A percentile compares a stretch with the other conserved stretches of the same genome.
These are phyloP conservation scores for Hypoxylon rickii DNA, from an alignment of 495 filamentous ascomycete genomes.

Conservation along the genomic window DNA sequence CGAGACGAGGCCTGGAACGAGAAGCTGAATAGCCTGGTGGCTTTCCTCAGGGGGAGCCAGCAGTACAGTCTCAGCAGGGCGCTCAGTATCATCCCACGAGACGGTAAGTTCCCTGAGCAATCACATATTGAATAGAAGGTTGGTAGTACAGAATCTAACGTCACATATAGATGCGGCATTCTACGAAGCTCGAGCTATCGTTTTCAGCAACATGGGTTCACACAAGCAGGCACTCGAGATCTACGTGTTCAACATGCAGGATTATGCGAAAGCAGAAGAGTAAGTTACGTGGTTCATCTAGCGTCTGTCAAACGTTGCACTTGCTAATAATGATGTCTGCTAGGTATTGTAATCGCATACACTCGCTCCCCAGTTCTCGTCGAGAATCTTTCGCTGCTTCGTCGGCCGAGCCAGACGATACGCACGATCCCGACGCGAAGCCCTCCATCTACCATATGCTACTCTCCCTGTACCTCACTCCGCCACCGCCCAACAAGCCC, in stretches of 20 bases:
- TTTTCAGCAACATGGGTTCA: constrained; percentile 93
- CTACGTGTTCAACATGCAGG: constrained; percentile 91
- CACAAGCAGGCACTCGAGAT: constrained; percentile 94
- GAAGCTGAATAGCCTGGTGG: constrained; percentile 67
- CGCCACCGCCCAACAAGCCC: constrained; percentile 72
- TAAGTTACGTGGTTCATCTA: constrained; percentile 49
- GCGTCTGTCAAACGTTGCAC: too few species aligned
- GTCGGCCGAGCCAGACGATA: constrained; percentile 27
- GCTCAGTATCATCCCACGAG: constrained; percentile 72
- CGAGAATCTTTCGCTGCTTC: constrained; percentile 25
- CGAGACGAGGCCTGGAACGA: constrained; percentile 55
- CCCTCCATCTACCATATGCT: constrained; percentile 89
- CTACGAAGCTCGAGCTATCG: constrained; percentile 87
- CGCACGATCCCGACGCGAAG: constrained; percentile 56
- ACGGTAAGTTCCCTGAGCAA: constrained; percentile 59
- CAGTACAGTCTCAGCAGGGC: constrained; percentile 81
- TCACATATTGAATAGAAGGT: not conserved
- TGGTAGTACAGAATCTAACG: constrained; percentile 9
- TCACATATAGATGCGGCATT: constrained; percentile 70
- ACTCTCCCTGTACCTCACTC: constrained; percentile 85
- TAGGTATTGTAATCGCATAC: constrained; percentile 88
- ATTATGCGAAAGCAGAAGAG: constrained; percentile 92
- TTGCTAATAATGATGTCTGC: too few species aligned
- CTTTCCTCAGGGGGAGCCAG: constrained; percentile 73
- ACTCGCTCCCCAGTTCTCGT: constrained; percentile 53